phyloP scores from a whole-genome alignment of 305 asterid species.

The Rubia peregrina region DNA sequence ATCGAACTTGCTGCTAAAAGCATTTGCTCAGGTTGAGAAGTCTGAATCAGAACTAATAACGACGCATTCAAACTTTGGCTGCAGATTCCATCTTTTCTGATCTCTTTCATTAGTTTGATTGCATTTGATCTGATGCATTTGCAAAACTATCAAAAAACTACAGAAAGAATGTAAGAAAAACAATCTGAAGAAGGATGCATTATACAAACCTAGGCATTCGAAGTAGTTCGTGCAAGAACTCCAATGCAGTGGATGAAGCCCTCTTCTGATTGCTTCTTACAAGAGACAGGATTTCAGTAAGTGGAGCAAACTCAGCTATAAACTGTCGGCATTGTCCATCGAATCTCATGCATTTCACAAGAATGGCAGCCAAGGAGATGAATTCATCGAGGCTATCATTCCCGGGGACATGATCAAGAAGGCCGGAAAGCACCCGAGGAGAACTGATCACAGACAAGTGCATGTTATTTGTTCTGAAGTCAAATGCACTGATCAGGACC shows the following conservation, averaged over 20 bases:
- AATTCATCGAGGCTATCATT: conserved; percentile 56
- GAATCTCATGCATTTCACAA: conserved; percentile 67
- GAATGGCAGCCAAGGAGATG: conserved; percentile 70
- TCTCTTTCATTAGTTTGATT: conserved; percentile 52
- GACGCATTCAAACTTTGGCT: conserved; percentile 42
- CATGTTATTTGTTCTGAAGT: conserved; percentile 50
- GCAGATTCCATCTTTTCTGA: conserved; percentile 50
- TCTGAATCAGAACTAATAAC: conserved; percentile 46
- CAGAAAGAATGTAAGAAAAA: neutral
- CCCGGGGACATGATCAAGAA: conserved; percentile 56
- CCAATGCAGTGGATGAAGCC: conserved; percentile 44
- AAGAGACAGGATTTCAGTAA: conserved; percentile 49
- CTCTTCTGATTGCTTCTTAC: conserved; percentile 65
- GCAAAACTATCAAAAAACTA: conserved; percentile 5
- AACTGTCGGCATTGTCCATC: conserved; percentile 64
- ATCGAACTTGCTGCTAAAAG: conserved; percentile 79
- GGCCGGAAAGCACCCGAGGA: conserved; percentile 59
- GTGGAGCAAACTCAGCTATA: conserved; percentile 41
- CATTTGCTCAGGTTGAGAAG: conserved; percentile 46
- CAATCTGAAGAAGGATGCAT: neutral
- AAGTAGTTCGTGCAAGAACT: conserved; percentile 67
- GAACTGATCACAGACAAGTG: conserved; percentile 69
- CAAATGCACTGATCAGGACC: conserved; percentile 60
- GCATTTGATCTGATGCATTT: conserved; percentile 51
- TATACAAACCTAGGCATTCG: conserved; percentile 56